Percentiles rank a stretch among this genome's conserved stretches.
Evolutionary conservation across 208 protist genomes (phyloP).

Genomic region (Leishmania arabica): DNA sequence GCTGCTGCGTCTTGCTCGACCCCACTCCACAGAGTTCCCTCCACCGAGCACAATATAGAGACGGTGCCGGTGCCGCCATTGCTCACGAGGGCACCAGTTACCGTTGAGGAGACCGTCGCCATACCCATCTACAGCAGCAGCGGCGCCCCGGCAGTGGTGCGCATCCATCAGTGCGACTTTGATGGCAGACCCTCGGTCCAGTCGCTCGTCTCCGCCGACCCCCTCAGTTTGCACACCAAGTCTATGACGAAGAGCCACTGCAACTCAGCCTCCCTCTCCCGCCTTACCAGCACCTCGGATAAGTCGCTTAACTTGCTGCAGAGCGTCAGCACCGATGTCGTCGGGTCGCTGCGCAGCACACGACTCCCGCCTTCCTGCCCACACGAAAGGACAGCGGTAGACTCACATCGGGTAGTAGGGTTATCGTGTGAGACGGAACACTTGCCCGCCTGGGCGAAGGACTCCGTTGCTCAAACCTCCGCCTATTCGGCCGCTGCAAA

Average conservation of each 20-base stretch:
- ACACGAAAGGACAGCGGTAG: background rate
- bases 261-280: slow-evolving; percentile 11
- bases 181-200: background rate
- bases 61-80: background rate
- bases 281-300: slow-evolving; percentile 16
- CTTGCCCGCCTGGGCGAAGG: background rate
- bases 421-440: background rate
- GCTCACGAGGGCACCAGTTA: background rate
- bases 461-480: background rate
- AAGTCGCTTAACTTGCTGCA: slow-evolving; percentile 8
- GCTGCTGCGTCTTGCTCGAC: background rate
- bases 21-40: background rate
- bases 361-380: background rate
- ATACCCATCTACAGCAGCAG: background rate
- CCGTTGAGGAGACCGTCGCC: background rate
- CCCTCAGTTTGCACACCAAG: background rate
- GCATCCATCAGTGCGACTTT: background rate
- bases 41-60: background rate
- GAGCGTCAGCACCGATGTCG: slow-evolving; percentile 7
- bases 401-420: background rate
- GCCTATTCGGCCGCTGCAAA: background rate
- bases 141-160: background rate
- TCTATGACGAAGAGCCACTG: background rate
- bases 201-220: background rate
- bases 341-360: background rate